Evolutionary conservation across 495 filamentous ascomycete genomes (phyloP).

Genomic region (Letharia lupina): DNA sequence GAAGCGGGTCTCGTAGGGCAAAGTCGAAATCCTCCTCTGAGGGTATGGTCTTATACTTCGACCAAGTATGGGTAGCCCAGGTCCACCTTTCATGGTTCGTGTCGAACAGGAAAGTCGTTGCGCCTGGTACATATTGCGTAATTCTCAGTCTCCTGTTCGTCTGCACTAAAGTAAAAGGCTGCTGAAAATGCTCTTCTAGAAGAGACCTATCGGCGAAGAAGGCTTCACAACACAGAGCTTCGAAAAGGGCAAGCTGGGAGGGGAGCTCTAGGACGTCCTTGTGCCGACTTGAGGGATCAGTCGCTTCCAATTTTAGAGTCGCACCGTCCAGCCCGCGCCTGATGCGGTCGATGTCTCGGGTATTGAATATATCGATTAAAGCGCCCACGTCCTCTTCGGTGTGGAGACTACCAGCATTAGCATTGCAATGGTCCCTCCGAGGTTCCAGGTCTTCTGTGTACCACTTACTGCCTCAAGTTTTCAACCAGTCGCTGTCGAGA

Average conservation of each 20-base stretch:
- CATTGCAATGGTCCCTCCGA: neutral
- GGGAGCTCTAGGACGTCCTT: conserved; percentile 41
- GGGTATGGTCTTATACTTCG: conserved; percentile 47
- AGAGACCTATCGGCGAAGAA: conserved; percentile 46
- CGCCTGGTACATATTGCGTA: conserved; percentile 62
- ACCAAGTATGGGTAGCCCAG: conserved; percentile 66
- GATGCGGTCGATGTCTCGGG: conserved; percentile 56
- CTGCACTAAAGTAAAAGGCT: conserved; percentile 69
- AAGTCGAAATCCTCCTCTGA: conserved; percentile 69
- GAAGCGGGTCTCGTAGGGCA: conserved; percentile 62
- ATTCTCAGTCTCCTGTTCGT: conserved; percentile 61
- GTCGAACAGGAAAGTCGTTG: conserved; percentile 73
- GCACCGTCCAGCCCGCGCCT: conserved; percentile 45
- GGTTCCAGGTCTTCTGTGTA: neutral
- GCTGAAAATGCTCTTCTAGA: conserved; percentile 57
- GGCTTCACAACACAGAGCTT: conserved; percentile 53
- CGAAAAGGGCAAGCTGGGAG: conserved; percentile 53
- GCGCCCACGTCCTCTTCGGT: conserved; percentile 53
- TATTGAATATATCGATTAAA: conserved; percentile 48
- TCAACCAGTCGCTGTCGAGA: conserved; percentile 55
- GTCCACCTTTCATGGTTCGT: conserved; percentile 45
- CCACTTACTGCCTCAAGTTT: conserved; percentile 45
- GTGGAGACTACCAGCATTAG: conserved; percentile 35
- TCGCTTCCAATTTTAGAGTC: conserved; percentile 38
- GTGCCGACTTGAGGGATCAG: conserved; percentile 41